Base-by-base conservation (phyloP, 2,329 filamentous ascomycete species). In the Parascedosporium putredinis region DNA sequence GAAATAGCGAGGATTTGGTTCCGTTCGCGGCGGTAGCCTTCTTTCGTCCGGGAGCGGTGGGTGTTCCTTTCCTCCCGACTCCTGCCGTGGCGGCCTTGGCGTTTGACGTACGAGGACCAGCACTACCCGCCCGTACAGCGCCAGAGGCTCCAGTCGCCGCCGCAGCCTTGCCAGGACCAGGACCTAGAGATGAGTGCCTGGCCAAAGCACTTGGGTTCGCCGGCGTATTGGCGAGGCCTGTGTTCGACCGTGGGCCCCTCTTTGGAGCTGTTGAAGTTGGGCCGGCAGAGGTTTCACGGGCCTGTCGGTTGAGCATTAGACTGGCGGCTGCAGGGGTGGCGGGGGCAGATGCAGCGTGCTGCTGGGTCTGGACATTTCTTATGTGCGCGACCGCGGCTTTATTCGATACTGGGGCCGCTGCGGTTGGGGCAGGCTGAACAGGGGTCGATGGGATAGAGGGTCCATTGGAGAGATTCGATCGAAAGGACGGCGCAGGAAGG, bases 141-240 rank as follows among this genome's bases (percentile, higher is more conserved):
- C 62, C 59, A 27, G 67, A 68, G 14, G 66, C 52, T 6, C 58
- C 61, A 34, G 58, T 56, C 50, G 49, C 53, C 55, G 53, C 56
- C 54, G 43, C 61, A 45, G 52, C 69, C 60, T 83, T 82, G 8
- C 79, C 77, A 3, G 79, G 82, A 24, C 79, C 78, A 0, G 80
- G 80, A 0, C 79, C 79, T 3, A 81, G 67, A 2, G 80, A 83
- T 1, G 79, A 73, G 59, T 83, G 80, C 12, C 80, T 71, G 5
- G 79, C 79, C 9, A 84, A 67, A 1, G 72, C 73, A 58, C 78
- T 82, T 2, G 78, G 79, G 3, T 74, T 70, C 6, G 66, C 62
- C 2, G 76, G 73, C 2, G 71, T 56, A 51, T 63, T 75, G 44
- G 71, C 71, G 2, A 76, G 62, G 23, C 69, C 68, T 42, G 64